Evolutionary conservation across 306 rosid genomes (phyloP).

Genomic region (Phaseolus lunatus): DNA sequence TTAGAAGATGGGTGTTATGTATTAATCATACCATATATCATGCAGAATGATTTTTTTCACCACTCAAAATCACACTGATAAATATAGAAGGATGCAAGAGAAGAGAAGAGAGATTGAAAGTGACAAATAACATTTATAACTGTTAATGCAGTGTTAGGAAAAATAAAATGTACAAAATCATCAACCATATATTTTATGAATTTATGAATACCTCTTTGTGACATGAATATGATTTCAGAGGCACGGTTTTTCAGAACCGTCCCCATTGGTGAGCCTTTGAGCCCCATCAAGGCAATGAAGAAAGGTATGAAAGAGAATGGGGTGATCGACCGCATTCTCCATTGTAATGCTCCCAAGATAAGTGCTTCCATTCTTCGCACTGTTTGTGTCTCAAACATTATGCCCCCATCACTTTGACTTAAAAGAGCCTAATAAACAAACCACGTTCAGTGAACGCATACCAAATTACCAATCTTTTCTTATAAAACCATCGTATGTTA

Average conservation of each 20-base stretch:
- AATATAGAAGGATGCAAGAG: not conserved
- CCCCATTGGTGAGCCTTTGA: constrained; percentile 55
- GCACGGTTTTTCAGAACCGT: constrained; percentile 72
- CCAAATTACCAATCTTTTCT: not conserved
- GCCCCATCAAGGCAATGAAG: constrained; percentile 58
- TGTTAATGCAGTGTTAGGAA: not conserved
- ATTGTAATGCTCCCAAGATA: constrained; percentile 73
- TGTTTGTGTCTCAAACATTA: constrained; percentile 72
- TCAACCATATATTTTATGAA: not conserved
- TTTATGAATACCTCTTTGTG: constrained; percentile 65
- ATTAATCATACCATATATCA: not conserved
- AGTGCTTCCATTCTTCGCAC: constrained; percentile 74
- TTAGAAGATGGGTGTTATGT: not conserved
- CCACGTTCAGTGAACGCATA: not conserved
- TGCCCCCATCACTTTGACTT: constrained; percentile 61
- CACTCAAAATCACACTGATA: too few relatives aligned
- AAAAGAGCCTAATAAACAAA: not conserved
- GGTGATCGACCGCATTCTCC: constrained; percentile 92
- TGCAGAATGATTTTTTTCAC: not conserved
- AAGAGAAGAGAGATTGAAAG: too few relatives aligned
- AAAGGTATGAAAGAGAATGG: constrained; percentile 79
- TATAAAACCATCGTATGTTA: not conserved
- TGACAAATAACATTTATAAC: too few relatives aligned
- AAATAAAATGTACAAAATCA: not conserved
- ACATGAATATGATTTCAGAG: constrained; percentile 64